These are phyloP conservation scores for Astrothelium subdiscretum DNA, from an alignment of 495 filamentous ascomycete species.

Conservation along the genomic window DNA sequence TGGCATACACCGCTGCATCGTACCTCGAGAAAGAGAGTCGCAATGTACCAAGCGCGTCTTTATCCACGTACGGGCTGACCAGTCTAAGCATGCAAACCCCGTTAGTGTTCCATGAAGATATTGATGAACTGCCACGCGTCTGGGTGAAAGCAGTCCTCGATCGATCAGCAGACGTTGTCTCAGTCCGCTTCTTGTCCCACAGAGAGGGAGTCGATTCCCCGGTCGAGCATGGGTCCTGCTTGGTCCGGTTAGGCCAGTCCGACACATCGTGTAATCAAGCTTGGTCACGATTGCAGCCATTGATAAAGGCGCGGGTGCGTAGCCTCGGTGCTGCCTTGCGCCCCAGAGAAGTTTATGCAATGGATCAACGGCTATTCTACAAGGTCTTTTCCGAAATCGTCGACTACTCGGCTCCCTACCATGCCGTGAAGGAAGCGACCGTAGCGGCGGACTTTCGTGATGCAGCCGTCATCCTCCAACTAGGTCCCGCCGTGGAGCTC, in stretches of 20 bases:
- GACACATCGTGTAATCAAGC: slow-evolving; percentile 3
- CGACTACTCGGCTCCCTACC: slow-evolving; percentile 11
- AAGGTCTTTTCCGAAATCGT: slow-evolving; percentile 15
- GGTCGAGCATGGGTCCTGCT: slow-evolving; percentile 8
- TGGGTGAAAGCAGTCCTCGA: slow-evolving; percentile 6
- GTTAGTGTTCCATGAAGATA: slow-evolving; percentile 5
- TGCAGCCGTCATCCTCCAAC: slow-evolving; percentile 10
- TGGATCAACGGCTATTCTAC: slow-evolving; percentile 13
- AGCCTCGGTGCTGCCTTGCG: slow-evolving; percentile 1
- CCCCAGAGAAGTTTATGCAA: slow-evolving; percentile 7
- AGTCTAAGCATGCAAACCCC: slow-evolving; percentile 8
- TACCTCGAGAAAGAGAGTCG: slow-evolving; percentile 9
- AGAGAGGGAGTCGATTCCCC: not conserved
- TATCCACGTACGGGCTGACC: slow-evolving; percentile 8
- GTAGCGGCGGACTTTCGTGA: slow-evolving; percentile 13
- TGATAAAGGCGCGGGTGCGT: slow-evolving; percentile 9
- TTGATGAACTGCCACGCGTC: slow-evolving; percentile 3
- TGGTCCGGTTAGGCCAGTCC: slow-evolving; percentile 3
- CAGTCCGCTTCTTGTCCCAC: slow-evolving; percentile 8
- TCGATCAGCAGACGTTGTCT: slow-evolving; percentile 1
- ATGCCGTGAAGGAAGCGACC: slow-evolving; percentile 11
- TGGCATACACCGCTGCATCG: slow-evolving; percentile 12
- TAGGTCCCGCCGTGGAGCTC: not conserved
- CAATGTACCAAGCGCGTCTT: slow-evolving; percentile 2
- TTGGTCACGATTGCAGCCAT: slow-evolving; percentile 11